Base-by-base conservation (phyloP, 2,329 filamentous ascomycete genomes). In the Podosphaera fusca region DNA sequence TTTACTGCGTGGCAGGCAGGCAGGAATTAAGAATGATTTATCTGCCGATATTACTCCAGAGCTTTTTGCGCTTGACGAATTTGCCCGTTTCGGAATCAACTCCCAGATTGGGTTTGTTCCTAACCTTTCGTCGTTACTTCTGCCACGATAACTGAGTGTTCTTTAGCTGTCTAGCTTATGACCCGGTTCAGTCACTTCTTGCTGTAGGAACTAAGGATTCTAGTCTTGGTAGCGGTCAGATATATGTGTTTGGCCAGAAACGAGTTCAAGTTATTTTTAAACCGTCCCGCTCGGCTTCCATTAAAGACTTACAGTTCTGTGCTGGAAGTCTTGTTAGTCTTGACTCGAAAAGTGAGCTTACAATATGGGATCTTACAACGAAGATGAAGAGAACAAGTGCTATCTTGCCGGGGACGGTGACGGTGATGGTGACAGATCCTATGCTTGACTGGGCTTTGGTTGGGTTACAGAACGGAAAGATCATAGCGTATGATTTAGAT, bases 371-470 rank as follows among this genome's bases (percentile, higher is more conserved):
- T 58, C 75, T 95, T 31, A 80, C 84, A 61, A 78, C 79, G 0
- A 84, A 81, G 63, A 74, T 74, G 57, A 75, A 83, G 57, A 62
- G 87, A 45, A 78, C 80, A 33, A 80, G 80, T 38, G 84, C 88
- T 66, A 79, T 85, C 3, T 82, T 87, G 8, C 85, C 87, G 0
- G 88, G 87, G 4, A 76, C 81, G 54, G 85, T 89, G 29, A 82
- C 80, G 12, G 77, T 79, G 36, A 68, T 96, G 64, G 75, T 84
- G 58, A 88, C 85, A 6, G 92, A 98, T 67, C 87, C 90, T 0
- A 86, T 87, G 71, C 74, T 98, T 59, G 92, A 98, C 69, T 98
- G 94, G 80, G 87, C 84, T 42, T 84, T 98, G 60, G 73, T 96
- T 50, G 92, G 88, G 10, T 72, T 88, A 60, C 80, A 85, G 61